A percentile compares a stretch with the other conserved stretches of the same genome.
Evolutionary conservation across 768 basidiomycete genomes (phyloP).

Genomic region (Suillus fuscotomentosus): DNA sequence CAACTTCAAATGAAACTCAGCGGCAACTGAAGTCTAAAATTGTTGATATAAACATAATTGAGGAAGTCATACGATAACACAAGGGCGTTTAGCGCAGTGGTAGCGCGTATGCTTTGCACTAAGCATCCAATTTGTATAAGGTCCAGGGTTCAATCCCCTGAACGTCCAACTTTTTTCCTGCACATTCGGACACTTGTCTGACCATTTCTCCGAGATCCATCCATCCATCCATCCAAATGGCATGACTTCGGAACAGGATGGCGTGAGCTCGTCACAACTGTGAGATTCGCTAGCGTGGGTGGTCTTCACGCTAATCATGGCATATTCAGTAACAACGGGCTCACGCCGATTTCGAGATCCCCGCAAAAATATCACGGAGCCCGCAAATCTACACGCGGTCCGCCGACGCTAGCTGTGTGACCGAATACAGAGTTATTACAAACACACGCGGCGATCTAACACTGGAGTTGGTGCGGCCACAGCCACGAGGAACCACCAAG

Average conservation of each 20-base stretch:
- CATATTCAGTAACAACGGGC: background rate
- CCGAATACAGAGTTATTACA: background rate
- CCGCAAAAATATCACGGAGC: background rate
- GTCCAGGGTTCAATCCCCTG: conserved; percentile 45
- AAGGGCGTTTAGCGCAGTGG: conserved; percentile 34
- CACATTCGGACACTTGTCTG: background rate
- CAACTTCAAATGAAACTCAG: background rate
- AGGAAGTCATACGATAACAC: background rate
- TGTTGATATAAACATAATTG: background rate
- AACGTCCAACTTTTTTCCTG: conserved; percentile 31
- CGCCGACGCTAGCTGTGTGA: background rate
- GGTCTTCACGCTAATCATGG: background rate
- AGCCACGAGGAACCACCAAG: background rate
- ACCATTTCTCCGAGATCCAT: background rate
- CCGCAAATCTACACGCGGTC: background rate
- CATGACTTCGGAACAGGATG: background rate
- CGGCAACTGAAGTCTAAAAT: background rate
- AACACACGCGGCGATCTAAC: background rate
- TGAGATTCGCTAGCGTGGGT: background rate
- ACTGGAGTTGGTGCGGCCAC: background rate
- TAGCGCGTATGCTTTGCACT: conserved; percentile 45
- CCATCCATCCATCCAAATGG: background rate
- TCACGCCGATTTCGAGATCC: background rate
- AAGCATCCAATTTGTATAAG: conserved; percentile 33
- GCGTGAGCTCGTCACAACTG: background rate